Percentiles rank a stretch among this genome's conserved stretches.
phyloP scores from a whole-genome alignment of 192 early-diverging fungal species.

The Backusella morwellensis region DNA sequence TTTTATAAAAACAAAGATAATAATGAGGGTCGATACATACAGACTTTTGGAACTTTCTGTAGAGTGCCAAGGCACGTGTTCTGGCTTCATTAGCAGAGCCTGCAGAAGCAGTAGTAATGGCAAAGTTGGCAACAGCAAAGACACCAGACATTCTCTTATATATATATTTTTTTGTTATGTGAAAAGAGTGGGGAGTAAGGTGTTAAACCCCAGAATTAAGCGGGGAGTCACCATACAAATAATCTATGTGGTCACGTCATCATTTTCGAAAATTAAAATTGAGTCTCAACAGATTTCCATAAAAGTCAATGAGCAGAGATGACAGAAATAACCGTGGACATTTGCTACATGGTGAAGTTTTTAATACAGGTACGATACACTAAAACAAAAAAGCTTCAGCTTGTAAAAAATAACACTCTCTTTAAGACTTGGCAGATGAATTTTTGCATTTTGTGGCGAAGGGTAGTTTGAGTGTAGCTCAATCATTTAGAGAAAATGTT shows the following conservation, averaged over 20 bases:
- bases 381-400: too few species aligned
- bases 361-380: too few species aligned
- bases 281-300: background rate
- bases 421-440: too few species aligned
- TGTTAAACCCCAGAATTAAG: conserved; percentile 16
- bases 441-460: too few species aligned
- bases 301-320: background rate
- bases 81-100: conserved; percentile 61
- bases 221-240: background rate
- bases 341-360: too few species aligned
- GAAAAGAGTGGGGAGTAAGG: conserved; percentile 11
- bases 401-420: too few species aligned
- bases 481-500: too few species aligned
- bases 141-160: conserved; percentile 14
- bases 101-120: conserved; percentile 55
- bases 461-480: too few species aligned
- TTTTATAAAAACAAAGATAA: conserved; percentile 9
- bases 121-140: conserved; percentile 43
- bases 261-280: background rate
- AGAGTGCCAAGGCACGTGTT: conserved; percentile 59
- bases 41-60: conserved; percentile 69
- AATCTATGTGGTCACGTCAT: background rate
- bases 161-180: conserved; percentile 3
- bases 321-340: too few species aligned
- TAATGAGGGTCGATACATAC: conserved; percentile 35